Evolutionary conservation across 768 basidiomycete species (phyloP).

Genomic region (Naematelia encephala): DNA sequence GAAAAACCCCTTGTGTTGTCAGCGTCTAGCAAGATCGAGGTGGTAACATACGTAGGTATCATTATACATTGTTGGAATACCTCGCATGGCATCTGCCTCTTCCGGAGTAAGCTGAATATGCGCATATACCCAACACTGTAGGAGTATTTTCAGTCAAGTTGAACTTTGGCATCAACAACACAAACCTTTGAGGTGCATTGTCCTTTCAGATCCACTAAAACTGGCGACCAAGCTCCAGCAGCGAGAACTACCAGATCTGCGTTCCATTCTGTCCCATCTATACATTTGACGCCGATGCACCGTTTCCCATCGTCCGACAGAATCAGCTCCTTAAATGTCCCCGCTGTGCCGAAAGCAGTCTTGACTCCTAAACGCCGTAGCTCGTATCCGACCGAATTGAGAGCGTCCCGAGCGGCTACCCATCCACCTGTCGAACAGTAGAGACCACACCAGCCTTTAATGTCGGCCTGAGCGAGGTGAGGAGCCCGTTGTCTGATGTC

Average conservation of each 20-base stretch:
- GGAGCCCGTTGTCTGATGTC: slow-evolving; percentile 27
- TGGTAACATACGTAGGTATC: slow-evolving; percentile 34
- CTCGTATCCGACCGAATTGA: slow-evolving; percentile 39
- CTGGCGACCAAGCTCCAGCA: slow-evolving; percentile 48
- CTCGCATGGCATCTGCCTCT: slow-evolving; percentile 32
- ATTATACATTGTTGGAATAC: slow-evolving; percentile 45
- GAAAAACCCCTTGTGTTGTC: slow-evolving; percentile 38
- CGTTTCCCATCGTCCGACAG: slow-evolving; percentile 25
- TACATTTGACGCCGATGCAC: slow-evolving; percentile 33
- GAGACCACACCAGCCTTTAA: slow-evolving; percentile 42
- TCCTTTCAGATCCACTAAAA: slow-evolving; percentile 41
- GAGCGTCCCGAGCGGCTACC: slow-evolving; percentile 46
- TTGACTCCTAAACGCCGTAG: slow-evolving; percentile 36
- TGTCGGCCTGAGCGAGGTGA: slow-evolving; percentile 21
- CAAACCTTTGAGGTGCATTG: slow-evolving; percentile 48
- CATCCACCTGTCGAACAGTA: slow-evolving; percentile 40
- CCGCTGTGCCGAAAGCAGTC: slow-evolving; percentile 32
- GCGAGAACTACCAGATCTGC: slow-evolving; percentile 47
- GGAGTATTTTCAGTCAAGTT: not conserved
- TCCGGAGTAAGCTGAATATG: slow-evolving; percentile 46
- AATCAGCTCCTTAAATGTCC: slow-evolving; percentile 38
- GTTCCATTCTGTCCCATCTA: slow-evolving; percentile 35
- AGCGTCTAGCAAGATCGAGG: not conserved
- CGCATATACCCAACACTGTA: slow-evolving; percentile 41
- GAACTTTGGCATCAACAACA: not conserved